phyloP scores from a whole-genome alignment of 371 early-diverging fungal genomes.

The Syncephalis plumigaleata region DNA sequence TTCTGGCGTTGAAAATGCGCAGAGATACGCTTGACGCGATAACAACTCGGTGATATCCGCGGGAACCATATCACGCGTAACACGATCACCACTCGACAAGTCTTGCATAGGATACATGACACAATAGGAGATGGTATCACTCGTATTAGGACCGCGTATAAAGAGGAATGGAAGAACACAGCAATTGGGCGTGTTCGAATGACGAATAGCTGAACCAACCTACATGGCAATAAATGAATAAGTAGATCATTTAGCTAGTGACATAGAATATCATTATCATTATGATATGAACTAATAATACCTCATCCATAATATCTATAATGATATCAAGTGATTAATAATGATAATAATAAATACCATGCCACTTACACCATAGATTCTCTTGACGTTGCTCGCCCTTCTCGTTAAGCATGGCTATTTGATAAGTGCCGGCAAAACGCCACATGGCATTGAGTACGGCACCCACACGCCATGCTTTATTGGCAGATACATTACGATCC shows the following conservation, averaged over 20 bases:
- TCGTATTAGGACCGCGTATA: constrained; percentile 18
- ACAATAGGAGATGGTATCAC: constrained; percentile 30
- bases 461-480: background rate
- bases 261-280: too few species aligned
- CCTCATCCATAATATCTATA: constrained; percentile 23
- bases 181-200: constrained; percentile 31
- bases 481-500: background rate
- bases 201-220: constrained; percentile 28
- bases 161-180: constrained; percentile 35
- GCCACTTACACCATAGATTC: background rate
- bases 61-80: constrained; percentile 29
- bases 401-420: background rate
- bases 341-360: background rate
- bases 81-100: constrained; percentile 22
- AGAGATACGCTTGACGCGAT: constrained; percentile 25
- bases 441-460: background rate
- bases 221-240: too few species aligned
- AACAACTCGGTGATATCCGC: constrained; percentile 17
- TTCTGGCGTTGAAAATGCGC: constrained; percentile 16
- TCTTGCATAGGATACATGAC: constrained; percentile 35
- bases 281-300: constrained; percentile 3
- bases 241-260: too few species aligned
- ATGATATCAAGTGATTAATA: constrained; percentile 2
- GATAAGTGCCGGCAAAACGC: background rate
- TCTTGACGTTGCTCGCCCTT: background rate